Evolutionary conservation across 1,139 yeast species (phyloP), one percentile per base, ranked within the genome.

Genomic region (Blastobotrys elegans): DNA sequence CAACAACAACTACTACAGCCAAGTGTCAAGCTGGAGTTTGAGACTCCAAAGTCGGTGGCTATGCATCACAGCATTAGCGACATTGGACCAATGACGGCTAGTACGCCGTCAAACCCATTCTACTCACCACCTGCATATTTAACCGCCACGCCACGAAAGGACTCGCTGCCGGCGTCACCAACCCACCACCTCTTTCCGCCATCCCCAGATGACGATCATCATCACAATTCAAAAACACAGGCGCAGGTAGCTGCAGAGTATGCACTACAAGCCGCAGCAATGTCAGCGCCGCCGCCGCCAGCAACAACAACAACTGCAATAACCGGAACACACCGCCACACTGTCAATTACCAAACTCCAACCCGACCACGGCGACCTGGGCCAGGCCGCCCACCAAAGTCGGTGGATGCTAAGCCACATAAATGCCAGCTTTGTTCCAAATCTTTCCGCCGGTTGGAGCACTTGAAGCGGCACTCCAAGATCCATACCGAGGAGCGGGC

Each of bases 401-500:
- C 49, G 4, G 17, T 22, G 14, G 51, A 50, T 24, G 34, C 50
- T 57, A 63, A 62, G 63, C 67, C 68, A 65, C 72, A 59, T 56
- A 55, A 54, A 44, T 89, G 97, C 70, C 53, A 50, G 29, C 53
- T 58, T 44, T 69, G 73, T 56, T 83, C 85, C n/a, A 72, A 88
- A 52, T 82, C 95, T 59, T 90, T 90, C 72, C 90, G 87, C 63
- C 75, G 97, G 52, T 90, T 94, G 31, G 96, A 92, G 61, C 96
- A 92, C 70, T 87, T 90, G 48, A 86, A 88, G 63, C 75, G 97
- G 55, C 97, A 90, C 65, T 73, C 84, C 75, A 79, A 90, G 65
- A 82, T 90, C 43, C 97, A 90, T 69, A 84, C 95, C 8, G 77
- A 82, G 49, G 96, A 88, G 60, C 84, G 92, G 55, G 96, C 96